These are phyloP conservation scores for Cyamopsis tetragonoloba DNA, from an alignment of 306 rosid genomes.

Conservation along the genomic window DNA sequence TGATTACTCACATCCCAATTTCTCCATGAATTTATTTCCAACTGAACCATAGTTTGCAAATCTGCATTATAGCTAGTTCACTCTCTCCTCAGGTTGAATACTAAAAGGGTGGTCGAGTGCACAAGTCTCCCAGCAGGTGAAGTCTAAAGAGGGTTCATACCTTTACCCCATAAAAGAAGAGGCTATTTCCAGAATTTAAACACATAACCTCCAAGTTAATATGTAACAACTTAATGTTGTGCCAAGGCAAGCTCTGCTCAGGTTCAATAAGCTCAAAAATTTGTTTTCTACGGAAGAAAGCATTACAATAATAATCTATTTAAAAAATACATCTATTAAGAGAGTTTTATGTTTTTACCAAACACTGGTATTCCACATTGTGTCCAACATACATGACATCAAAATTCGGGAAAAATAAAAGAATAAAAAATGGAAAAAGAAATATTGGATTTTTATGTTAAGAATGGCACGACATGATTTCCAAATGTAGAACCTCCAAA, in stretches of 20 bases:
- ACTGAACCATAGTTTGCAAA: background rate
- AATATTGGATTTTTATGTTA: background rate
- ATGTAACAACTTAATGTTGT: background rate
- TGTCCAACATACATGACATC: constrained; percentile 16
- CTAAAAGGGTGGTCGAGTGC: background rate
- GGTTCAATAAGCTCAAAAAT: background rate
- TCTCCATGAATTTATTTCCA: background rate
- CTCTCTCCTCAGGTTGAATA: background rate
- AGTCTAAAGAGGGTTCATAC: background rate
- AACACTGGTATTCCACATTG: background rate
- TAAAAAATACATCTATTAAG: background rate
- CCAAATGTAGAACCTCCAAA: constrained; percentile 1
- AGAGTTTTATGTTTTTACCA: background rate
- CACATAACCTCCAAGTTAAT: background rate
- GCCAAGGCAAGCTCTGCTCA: background rate
- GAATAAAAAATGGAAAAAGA: background rate
- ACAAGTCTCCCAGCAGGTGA: background rate
- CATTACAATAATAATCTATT: background rate
- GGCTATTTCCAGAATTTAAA: background rate
- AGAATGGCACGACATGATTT: background rate
- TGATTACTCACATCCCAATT: constrained; percentile 7
- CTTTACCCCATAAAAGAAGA: too few relatives aligned
- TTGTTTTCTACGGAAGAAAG: constrained; percentile 14
- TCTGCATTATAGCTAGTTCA: background rate
- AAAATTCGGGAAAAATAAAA: background rate